A percentile compares a stretch with the other conserved stretches of the same genome.
These are phyloP conservation scores for Didymella arachidicola DNA, from an alignment of 2,329 filamentous ascomycete genomes.

Conservation along the genomic window DNA sequence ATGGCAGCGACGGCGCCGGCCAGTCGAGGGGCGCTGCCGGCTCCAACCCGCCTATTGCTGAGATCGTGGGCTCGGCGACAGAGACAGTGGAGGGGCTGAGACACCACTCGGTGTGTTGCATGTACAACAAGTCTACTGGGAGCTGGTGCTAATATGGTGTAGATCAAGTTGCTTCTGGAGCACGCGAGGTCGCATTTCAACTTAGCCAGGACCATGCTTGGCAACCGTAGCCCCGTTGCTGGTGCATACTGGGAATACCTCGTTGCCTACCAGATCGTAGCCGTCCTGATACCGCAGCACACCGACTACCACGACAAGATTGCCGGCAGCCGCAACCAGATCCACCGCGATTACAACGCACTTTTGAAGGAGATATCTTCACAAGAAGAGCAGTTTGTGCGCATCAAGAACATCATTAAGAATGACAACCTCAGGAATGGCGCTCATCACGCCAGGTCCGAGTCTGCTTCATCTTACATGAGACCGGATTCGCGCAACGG, in stretches of 20 bases:
- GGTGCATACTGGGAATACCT: slow-evolving; percentile 85
- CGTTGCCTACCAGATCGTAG: slow-evolving; percentile 78
- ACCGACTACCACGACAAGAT: slow-evolving; percentile 72
- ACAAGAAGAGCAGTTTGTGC: slow-evolving; percentile 54
- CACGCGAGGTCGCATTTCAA: slow-evolving; percentile 53
- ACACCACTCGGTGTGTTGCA: slow-evolving; percentile 37
- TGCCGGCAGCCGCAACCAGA: slow-evolving; percentile 61
- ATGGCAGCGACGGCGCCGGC: slow-evolving; percentile 34
- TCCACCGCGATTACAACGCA: slow-evolving; percentile 57
- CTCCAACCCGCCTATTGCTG: slow-evolving; percentile 52
- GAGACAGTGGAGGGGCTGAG: slow-evolving; percentile 45
- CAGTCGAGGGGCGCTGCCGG: slow-evolving; percentile 32
- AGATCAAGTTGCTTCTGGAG: slow-evolving; percentile 54
- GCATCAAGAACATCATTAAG: slow-evolving; percentile 60
- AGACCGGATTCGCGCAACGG: slow-evolving; percentile 32
- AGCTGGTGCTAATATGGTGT: slow-evolving; percentile 25
- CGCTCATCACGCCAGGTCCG: slow-evolving; percentile 47
- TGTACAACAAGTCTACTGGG: not conserved
- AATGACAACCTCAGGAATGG: slow-evolving; percentile 65
- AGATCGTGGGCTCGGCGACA: slow-evolving; percentile 53
- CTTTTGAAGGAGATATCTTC: slow-evolving; percentile 42
- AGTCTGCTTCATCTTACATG: slow-evolving; percentile 25
- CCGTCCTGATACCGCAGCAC: slow-evolving; percentile 78
- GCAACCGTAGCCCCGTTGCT: slow-evolving; percentile 64
- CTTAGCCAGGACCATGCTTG: slow-evolving; percentile 62